phyloP scores from a whole-genome alignment of 2,329 filamentous ascomycete genomes.

The Phoma herbarum region DNA sequence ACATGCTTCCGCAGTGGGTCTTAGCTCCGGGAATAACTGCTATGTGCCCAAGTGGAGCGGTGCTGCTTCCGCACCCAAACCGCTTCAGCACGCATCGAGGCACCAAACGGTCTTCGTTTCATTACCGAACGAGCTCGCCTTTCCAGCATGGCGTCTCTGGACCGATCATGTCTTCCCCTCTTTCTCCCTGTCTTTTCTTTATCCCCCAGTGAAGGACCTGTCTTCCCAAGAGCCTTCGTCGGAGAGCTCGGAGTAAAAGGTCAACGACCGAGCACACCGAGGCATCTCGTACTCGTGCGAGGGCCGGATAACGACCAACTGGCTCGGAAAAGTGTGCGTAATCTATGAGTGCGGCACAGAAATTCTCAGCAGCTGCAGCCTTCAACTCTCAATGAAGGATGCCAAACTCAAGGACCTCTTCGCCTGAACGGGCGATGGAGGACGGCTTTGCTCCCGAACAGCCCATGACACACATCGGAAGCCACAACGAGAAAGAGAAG shows the following conservation, averaged over 20 bases:
- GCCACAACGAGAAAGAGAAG: constrained; percentile 11
- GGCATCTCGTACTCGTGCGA: constrained; percentile 8
- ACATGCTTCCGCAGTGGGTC: constrained; percentile 17
- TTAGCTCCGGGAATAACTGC: constrained; percentile 12
- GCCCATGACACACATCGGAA: constrained; percentile 4
- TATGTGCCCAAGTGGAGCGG: constrained; percentile 1
- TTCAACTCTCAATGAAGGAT: constrained; percentile 10
- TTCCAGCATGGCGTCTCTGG: constrained; percentile 6
- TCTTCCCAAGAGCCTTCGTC: not conserved
- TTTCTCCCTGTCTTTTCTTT: not conserved
- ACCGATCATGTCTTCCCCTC: not conserved
- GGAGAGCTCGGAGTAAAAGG: not conserved
- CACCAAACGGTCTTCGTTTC: constrained; percentile 14
- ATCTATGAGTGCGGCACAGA: not conserved
- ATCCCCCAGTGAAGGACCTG: not conserved
- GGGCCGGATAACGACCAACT: constrained; percentile 18
- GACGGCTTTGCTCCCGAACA: constrained; percentile 15
- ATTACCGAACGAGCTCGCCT: constrained; percentile 1
- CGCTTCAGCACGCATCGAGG: constrained; percentile 8
- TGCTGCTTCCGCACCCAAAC: constrained; percentile 8
- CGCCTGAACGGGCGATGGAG: constrained; percentile 11
- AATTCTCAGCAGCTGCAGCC: not conserved
- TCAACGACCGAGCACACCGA: constrained; percentile 9
- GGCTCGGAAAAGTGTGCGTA: constrained; percentile 6
- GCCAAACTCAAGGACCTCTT: constrained; percentile 8